Evolutionary conservation across 1,139 yeast genomes (phyloP), one percentile per base, ranked within the genome.

Genomic region (Hyphopichia burtonii): DNA sequence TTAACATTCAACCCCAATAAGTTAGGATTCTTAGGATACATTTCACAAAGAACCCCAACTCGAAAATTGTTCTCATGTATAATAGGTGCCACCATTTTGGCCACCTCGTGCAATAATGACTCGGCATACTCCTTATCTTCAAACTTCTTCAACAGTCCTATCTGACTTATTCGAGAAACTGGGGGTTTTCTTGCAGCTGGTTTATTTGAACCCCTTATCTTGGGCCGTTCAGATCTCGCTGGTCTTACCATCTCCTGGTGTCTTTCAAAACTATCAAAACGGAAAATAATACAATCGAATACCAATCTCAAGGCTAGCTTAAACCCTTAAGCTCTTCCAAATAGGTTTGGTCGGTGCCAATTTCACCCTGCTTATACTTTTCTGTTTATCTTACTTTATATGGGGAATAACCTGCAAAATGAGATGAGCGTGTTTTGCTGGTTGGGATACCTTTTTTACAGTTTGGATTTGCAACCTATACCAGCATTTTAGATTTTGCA

Each of bases 1-100:
- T 89, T 88, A n/a, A 89, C 90, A 62, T 93, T 93, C 46, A 90
- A 63, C 0, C 99, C 98, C 14, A 91, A 66, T 27, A 93, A 63
- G 31, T 75, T 66, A 2, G 76, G 69, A 54, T 79, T 74, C 49
- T 77, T 82, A n/a, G 98, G 98, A 51, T 70, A 86, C 79, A 93
- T 87, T 62, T 93, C 99, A 51, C 87, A 80, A 17, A 93, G 61
- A 0, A 78, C 68, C 1, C 81, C 82, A 3, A 91, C 93, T 44
- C 76, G 78, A 56, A 87, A 79, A 14, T 77, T 76, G 49, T 82
- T 75, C 40, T 79, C 78, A 44, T 80, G 77, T 80, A 93, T 87
- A 40, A 93, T 64, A 1, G 96, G 96, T 0, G 88, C 83, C 28
- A 82, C 86, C 14, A 68, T 56, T 32, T 71, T 74, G 11, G 88